Evolutionary conservation across 2,329 filamentous ascomycete genomes (phyloP).

Genomic region (Ceratocystis diversiconidia): DNA sequence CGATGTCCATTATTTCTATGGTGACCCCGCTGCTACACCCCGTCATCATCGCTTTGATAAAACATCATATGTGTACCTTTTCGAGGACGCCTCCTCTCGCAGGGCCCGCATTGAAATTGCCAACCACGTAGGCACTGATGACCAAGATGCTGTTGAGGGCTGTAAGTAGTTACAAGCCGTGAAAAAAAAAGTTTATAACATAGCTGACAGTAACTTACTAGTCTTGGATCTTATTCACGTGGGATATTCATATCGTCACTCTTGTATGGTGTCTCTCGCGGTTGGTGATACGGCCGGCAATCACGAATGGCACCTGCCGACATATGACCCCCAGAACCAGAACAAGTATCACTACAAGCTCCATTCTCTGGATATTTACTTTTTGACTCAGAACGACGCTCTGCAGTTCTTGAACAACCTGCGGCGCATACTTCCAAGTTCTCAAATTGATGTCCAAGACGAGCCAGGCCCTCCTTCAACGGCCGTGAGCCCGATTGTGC

Average conservation of each 20-base stretch:
- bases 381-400: constrained; percentile 63
- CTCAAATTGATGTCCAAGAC: constrained; percentile 49
- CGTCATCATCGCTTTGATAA: constrained; percentile 72
- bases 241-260: constrained; percentile 60
- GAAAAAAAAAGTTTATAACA: constrained; percentile 40
- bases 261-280: constrained; percentile 53
- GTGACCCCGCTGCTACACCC: constrained; percentile 49
- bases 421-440: constrained; percentile 46
- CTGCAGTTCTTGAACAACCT: constrained; percentile 55
- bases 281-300: constrained; percentile 37
- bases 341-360: constrained; percentile 68
- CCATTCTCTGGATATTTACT: constrained; percentile 63
- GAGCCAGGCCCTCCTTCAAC: constrained; percentile 41
- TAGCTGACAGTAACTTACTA: constrained; percentile 52
- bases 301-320: constrained; percentile 61
- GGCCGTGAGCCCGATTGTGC: constrained; percentile 54
- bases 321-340: constrained; percentile 57
- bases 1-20: constrained; percentile 68
- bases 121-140: constrained; percentile 56
- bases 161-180: constrained; percentile 49
- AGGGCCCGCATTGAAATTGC: constrained; percentile 61
- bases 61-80: constrained; percentile 66
- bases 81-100: constrained; percentile 54
- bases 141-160: constrained; percentile 69
- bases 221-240: constrained; percentile 52